Base-by-base conservation (phyloP, 2,329 filamentous ascomycete genomes). In the Podosphaera fusca region DNA sequence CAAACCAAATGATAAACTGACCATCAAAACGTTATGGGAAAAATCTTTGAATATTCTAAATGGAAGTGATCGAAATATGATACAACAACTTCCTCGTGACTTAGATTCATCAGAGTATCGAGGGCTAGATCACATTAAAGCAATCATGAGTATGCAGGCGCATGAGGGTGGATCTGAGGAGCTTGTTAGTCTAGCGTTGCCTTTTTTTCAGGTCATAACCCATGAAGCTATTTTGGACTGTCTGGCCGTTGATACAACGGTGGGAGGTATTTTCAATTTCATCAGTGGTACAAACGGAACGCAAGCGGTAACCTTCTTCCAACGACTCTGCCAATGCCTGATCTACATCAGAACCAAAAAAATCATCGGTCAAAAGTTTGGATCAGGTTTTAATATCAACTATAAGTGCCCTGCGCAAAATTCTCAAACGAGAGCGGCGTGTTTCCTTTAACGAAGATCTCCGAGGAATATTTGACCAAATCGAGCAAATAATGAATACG, bases 211-310 rank as follows among this genome's bases (percentile, higher is more conserved):
- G 7, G 64, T 67, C 0, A 63, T 70, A 1, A 68, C 69, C 0
- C 68, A 71, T 58, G 51, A 61, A 5, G 60, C 64, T 2, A 55
- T 70, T 14, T 56, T 71, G 10, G 63, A 68, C 36, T 68, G 65
- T 52, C 62, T 70, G 8, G 63, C 68, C 2, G 59, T 69, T 1
- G 67, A 71, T 58, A 69, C 66, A 2, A 63, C 60, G 36, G 64
- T 70, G 5, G 66, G 66, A 10, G 57, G 54, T 6, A 49, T 71
- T 4, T 70, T 70, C 59, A 69, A 66, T 21, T 69, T 67, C 58
- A 63, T 71, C 33, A 61, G 64, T 52, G 67, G 68, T 8, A 61
- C 60, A 12, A 64, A 66, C 53, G 67, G 67, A 10, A 62, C 58
- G 1, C 60, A 64, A 40, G 68, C 63, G 7, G 56, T 70, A 38